Conservation (phyloP, 1,139 yeast genomes). For the Debaryomycetaceae sp. region DNA sequence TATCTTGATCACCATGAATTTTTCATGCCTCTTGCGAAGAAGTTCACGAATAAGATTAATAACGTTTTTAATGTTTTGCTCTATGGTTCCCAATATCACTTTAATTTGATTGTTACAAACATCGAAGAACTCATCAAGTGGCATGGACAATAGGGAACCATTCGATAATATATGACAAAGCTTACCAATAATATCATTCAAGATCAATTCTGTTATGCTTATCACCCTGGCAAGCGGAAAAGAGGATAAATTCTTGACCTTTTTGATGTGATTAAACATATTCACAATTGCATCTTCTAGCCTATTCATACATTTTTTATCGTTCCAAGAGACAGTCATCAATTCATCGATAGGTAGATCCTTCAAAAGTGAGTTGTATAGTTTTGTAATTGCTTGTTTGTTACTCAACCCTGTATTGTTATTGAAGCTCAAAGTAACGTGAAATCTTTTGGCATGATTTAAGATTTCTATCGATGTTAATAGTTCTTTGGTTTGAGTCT, state of each 20-base stretch:
- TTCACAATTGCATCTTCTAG: conserved; percentile 44
- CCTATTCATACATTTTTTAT: conserved; percentile 32
- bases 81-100: conserved; percentile 24
- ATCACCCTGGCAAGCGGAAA: conserved; percentile 70
- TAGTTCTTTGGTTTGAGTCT: conserved; percentile 54
- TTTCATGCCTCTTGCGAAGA: conserved; percentile 70
- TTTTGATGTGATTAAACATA: conserved; percentile 63
- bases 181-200: conserved; percentile 29
- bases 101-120: conserved; percentile 13
- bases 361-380: conserved; percentile 59
- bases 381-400: conserved; percentile 48
- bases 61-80: conserved; percentile 33
- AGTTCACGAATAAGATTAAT: conserved; percentile 64
- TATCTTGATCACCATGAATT: conserved; percentile 63
- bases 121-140: conserved; percentile 19
- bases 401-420: conserved; percentile 70
- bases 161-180: conserved; percentile 19
- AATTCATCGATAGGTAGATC: conserved; percentile 71
- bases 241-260: conserved; percentile 48
- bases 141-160: conserved; percentile 24
- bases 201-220: conserved; percentile 58
- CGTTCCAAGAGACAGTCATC: conserved; percentile 37
- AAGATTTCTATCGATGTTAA: conserved; percentile 59
- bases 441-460: conserved; percentile 72
- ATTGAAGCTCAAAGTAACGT: conserved; percentile 68